phyloP scores from a whole-genome alignment of 2,329 filamentous ascomycete species.

The Fusarium sp. region DNA sequence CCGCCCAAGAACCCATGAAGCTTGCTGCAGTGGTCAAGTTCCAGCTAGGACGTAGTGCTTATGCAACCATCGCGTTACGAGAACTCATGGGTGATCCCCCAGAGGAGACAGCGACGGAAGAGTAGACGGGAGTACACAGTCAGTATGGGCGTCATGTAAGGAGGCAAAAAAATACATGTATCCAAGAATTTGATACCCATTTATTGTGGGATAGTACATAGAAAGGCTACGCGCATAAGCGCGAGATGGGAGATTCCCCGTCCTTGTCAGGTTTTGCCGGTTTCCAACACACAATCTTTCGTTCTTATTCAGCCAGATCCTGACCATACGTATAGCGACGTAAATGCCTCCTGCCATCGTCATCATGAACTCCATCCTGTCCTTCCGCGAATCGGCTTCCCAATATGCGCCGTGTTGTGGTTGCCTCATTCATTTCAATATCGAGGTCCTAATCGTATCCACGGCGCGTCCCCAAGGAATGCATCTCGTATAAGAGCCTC shows the following conservation, averaged over 20 bases:
- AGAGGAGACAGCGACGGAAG: slow-evolving; percentile 33
- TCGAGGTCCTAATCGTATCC: not conserved
- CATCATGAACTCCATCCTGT: not conserved
- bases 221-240: slow-evolving; percentile 32
- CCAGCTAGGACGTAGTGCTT: slow-evolving; percentile 82
- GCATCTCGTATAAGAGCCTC: slow-evolving; percentile 12
- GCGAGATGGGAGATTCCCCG: slow-evolving; percentile 20
- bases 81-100: slow-evolving; percentile 74
- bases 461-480: not conserved
- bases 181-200: slow-evolving; percentile 43
- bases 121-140: not conserved
- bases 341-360: slow-evolving; percentile 2
- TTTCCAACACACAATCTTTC: slow-evolving; percentile 32
- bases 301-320: slow-evolving; percentile 18
- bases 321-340: slow-evolving; percentile 1
- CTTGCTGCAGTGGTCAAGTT: slow-evolving; percentile 80
- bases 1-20: slow-evolving; percentile 44
- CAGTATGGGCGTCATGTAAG: slow-evolving; percentile 1
- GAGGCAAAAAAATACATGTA: slow-evolving; percentile 16
- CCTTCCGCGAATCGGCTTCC: slow-evolving; percentile 5
- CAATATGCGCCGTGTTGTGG: not conserved
- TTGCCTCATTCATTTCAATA: slow-evolving; percentile 1
- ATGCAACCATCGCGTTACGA: slow-evolving; percentile 85
- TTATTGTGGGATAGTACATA: slow-evolving; percentile 38
- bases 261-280: slow-evolving; percentile 19